These are phyloP conservation scores for Ceratocystiopsis minuta DNA, from an alignment of 2,329 filamentous ascomycete genomes.

Conservation along the genomic window DNA sequence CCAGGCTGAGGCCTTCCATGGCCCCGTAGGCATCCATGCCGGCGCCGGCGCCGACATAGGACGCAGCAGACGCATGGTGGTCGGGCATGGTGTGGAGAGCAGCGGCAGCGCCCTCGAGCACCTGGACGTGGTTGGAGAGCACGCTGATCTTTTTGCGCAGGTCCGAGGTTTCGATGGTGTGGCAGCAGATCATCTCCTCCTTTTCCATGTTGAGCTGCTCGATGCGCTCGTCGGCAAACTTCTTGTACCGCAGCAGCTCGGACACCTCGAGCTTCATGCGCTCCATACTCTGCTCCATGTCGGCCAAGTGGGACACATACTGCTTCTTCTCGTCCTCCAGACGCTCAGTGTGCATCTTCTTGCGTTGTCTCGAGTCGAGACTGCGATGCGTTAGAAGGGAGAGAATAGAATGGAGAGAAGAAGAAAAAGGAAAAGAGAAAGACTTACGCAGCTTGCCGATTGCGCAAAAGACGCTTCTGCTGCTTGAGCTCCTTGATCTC, in stretches of 20 bases:
- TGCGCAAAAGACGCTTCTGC: slow-evolving; percentile 85
- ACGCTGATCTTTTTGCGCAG: slow-evolving; percentile 84
- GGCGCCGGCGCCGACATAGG: slow-evolving; percentile 26
- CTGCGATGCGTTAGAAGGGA: slow-evolving; percentile 24
- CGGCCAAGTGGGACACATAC: slow-evolving; percentile 56
- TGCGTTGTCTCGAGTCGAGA: slow-evolving; percentile 88
- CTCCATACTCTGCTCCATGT: slow-evolving; percentile 61
- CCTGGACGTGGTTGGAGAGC: slow-evolving; percentile 54
- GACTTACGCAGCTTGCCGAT: slow-evolving; percentile 88
- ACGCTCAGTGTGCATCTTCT: slow-evolving; percentile 95
- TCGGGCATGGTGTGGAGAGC: slow-evolving; percentile 12
- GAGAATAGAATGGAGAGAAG: slow-evolving; percentile 2
- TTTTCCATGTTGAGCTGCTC: slow-evolving; percentile 68
- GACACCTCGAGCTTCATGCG: slow-evolving; percentile 52
- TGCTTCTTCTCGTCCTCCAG: slow-evolving; percentile 95
- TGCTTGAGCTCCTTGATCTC: slow-evolving; percentile 97
- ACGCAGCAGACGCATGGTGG: slow-evolving; percentile 13
- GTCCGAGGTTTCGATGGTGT: slow-evolving; percentile 80
- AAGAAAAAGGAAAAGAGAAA: slow-evolving; percentile 4
- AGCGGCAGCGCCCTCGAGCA: slow-evolving; percentile 46
- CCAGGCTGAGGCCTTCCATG: slow-evolving; percentile 72
- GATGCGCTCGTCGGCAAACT: slow-evolving; percentile 57
- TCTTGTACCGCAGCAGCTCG: slow-evolving; percentile 54
- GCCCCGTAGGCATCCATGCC: slow-evolving; percentile 47
- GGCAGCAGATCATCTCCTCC: slow-evolving; percentile 72